Conservation (phyloP, 441 rosid species). For the Bocquillonia castaneifolia region DNA sequence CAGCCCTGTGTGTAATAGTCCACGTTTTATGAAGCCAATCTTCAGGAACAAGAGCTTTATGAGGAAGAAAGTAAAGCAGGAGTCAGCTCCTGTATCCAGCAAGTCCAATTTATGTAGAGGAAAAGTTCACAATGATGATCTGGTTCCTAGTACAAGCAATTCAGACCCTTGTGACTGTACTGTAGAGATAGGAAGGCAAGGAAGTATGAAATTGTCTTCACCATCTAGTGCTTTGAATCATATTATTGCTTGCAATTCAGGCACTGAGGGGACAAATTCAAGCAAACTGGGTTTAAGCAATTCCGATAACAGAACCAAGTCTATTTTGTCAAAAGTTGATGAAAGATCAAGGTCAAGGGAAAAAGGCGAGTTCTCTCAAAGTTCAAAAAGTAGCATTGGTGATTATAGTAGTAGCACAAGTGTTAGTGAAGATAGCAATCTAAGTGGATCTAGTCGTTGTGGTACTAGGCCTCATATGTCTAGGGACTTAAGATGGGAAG, state of each 20-base stretch:
- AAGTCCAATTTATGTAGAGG: conserved; percentile 25
- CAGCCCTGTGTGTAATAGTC: conserved; percentile 31
- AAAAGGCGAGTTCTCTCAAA: conserved; percentile 67
- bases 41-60: conserved; percentile 47
- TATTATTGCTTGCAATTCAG: conserved; percentile 37
- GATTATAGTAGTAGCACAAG: conserved; percentile 65
- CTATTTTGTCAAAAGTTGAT: conserved; percentile 37
- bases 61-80: conserved; percentile 54
- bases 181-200: conserved; percentile 32
- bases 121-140: conserved; percentile 29
- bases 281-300: conserved; percentile 32
- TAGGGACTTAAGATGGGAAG: conserved; percentile 71
- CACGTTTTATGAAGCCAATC: conserved; percentile 45
- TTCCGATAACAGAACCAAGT: conserved; percentile 29
- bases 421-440: conserved; percentile 53
- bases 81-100: conserved; percentile 30
- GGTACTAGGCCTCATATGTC: conserved; percentile 79
- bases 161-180: conserved; percentile 23
- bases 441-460: conserved; percentile 49
- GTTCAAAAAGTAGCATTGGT: conserved; percentile 84
- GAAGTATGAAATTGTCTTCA: conserved; percentile 31
- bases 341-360: conserved; percentile 54
- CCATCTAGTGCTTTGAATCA: conserved; percentile 32
- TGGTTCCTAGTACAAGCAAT: conserved; percentile 36
- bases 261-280: conserved; percentile 31